A percentile compares a stretch with the other conserved stretches of the same genome.
Evolutionary conservation across 495 filamentous ascomycete species (phyloP).

Genomic region (Penicillium macrosclerotiorum): DNA sequence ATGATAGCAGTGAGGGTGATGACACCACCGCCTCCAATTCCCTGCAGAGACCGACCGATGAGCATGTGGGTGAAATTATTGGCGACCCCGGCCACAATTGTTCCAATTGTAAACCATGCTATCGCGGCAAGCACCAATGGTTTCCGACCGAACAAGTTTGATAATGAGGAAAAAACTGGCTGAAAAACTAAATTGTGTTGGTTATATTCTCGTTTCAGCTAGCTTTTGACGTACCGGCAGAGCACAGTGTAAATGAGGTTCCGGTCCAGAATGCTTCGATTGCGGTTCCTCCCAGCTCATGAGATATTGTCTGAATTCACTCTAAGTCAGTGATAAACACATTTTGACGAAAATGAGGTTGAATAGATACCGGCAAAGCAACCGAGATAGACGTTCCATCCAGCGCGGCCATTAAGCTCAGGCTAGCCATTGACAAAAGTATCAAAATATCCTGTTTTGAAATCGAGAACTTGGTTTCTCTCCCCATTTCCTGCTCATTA

Average conservation of each 20-base stretch:
- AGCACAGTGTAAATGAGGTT: conserved; percentile 49
- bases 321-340: background rate
- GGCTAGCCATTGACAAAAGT: conserved; percentile 36
- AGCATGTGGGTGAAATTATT: conserved; percentile 60
- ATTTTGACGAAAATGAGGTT: background rate
- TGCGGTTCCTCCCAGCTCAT: conserved; percentile 43
- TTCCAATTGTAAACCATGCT: conserved; percentile 52
- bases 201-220: background rate
- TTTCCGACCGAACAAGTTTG: conserved; percentile 33
- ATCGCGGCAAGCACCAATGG: conserved; percentile 43
- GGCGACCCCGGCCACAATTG: conserved; percentile 50
- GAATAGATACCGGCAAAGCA: conserved; percentile 58
- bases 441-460: conserved; percentile 1
- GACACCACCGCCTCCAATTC: conserved; percentile 67
- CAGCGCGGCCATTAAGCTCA: conserved; percentile 63
- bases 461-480: background rate
- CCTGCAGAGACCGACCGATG: conserved; percentile 62
- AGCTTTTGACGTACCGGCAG: conserved; percentile 27
- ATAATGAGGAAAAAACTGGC: conserved; percentile 28
- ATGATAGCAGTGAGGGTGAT: conserved; percentile 60
- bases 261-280: conserved; percentile 57
- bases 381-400: conserved; percentile 73
- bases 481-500: background rate
- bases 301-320: conserved; percentile 19
- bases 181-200: conserved; percentile 24